phyloP scores from a whole-genome alignment of 2,329 filamentous ascomycete genomes.

The Plenodomus tracheiphilus region DNA sequence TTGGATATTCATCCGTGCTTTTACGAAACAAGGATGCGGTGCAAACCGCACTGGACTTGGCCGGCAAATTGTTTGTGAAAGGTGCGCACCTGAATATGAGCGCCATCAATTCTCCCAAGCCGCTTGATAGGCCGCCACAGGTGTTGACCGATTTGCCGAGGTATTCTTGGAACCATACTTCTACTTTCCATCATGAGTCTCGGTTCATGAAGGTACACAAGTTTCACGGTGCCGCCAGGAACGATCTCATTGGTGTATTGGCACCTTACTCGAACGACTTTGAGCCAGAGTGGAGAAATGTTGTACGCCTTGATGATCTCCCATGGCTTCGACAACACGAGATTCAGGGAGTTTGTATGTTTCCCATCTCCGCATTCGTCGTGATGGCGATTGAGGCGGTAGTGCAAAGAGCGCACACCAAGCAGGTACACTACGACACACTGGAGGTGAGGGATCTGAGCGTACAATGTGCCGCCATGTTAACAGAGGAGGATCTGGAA shows the following conservation, averaged over 20 bases:
- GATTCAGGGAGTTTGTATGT: constrained; percentile 37
- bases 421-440: constrained; percentile 12
- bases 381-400: constrained; percentile 39
- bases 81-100: constrained; percentile 20
- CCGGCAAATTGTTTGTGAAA: constrained; percentile 15
- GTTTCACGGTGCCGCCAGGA: constrained; percentile 18
- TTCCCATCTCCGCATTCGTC: constrained; percentile 39
- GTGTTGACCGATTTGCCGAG: constrained; percentile 30
- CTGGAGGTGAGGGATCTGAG: constrained; percentile 23
- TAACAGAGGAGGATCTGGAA: constrained; percentile 36
- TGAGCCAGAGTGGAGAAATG: constrained; percentile 50
- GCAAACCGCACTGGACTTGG: constrained; percentile 19
- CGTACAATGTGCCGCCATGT: constrained; percentile 26
- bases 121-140: constrained; percentile 17
- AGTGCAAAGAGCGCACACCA: constrained; percentile 15
- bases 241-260: constrained; percentile 26
- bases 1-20: constrained; percentile 16
- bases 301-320: constrained; percentile 45
- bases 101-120: constrained; percentile 29
- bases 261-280: constrained; percentile 24
- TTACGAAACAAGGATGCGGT: constrained; percentile 30
- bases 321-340: constrained; percentile 55
- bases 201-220: constrained; percentile 12
- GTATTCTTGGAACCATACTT: constrained; percentile 38
- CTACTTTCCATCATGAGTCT: constrained; percentile 23